A percentile compares a stretch with the other conserved stretches of the same genome.
Conservation (phyloP, 345 rosid genomes). For the Eucalyptus caleyi region DNA sequence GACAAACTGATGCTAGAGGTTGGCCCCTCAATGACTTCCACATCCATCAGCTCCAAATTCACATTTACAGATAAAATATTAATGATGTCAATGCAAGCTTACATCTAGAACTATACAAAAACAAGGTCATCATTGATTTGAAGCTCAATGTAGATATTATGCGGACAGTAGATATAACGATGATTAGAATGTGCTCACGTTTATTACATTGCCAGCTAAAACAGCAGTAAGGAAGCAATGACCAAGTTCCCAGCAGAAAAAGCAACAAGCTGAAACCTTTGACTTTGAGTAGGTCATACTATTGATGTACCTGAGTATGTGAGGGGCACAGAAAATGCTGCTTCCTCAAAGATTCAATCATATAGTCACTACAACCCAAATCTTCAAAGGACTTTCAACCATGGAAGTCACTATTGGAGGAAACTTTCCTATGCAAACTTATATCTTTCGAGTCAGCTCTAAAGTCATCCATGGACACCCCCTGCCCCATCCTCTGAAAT, state of each 20-base stretch:
- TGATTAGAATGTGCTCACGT: too few species aligned
- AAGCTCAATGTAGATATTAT: too few species aligned
- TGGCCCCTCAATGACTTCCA: background rate
- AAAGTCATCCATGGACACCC: slow-evolving; percentile 5
- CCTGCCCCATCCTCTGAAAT: slow-evolving; percentile 40
- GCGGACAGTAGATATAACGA: accelerated
- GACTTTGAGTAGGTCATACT: background rate
- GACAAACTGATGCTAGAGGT: background rate
- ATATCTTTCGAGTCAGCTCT: slow-evolving; percentile 1
- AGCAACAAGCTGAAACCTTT: too few species aligned
- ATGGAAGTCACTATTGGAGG: slow-evolving; percentile 43
- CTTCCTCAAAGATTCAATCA: slow-evolving; percentile 49
- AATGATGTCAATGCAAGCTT: background rate
- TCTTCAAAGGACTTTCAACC: slow-evolving; percentile 53
- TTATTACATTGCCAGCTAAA: accelerated
- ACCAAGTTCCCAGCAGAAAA: too few species aligned
- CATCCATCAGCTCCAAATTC: background rate
- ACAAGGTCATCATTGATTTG: too few species aligned
- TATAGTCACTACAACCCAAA: slow-evolving; percentile 57
- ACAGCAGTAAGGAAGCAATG: too few species aligned
- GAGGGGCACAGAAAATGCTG: slow-evolving; percentile 55
- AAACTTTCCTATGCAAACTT: slow-evolving; percentile 5
- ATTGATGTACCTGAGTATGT: slow-evolving; percentile 53
- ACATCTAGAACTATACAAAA: background rate
- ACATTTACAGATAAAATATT: background rate